These are phyloP conservation scores for Pseudogymnoascus sp. DNA, from an alignment of 2,329 filamentous ascomycete species.

Conservation along the genomic window DNA sequence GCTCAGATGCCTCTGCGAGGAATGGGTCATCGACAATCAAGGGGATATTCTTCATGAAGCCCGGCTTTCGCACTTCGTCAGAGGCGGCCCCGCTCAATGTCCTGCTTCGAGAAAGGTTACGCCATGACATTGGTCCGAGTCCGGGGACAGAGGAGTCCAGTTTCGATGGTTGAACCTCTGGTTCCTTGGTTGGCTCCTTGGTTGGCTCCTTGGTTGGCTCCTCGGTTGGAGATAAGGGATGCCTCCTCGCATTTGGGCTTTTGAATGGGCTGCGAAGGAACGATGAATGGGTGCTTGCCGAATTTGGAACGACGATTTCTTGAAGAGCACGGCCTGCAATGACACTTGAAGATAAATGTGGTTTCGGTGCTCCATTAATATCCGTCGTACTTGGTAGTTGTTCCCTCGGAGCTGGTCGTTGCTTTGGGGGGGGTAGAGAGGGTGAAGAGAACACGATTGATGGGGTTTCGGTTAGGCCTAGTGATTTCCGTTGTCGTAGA, in stretches of 20 bases:
- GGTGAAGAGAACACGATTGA: constrained; percentile 28
- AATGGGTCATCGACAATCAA: constrained; percentile 18
- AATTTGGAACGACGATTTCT: constrained; percentile 24
- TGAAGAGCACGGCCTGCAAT: constrained; percentile 27
- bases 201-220: neutral
- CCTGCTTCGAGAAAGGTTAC: neutral
- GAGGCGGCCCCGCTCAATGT: constrained; percentile 10
- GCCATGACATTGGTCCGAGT: neutral
- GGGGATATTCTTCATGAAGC: neutral
- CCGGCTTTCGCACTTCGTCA: neutral
- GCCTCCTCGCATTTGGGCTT: constrained; percentile 22
- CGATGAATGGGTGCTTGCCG: constrained; percentile 24
- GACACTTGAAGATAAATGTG: constrained; percentile 22
- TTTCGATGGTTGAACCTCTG: neutral
- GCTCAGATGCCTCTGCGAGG: constrained; percentile 10
- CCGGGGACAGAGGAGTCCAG: neutral
- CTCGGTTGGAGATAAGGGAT: constrained; percentile 12
- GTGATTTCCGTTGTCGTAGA: constrained; percentile 20
- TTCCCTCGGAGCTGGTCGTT: constrained; percentile 10
- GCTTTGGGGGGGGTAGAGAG: constrained; percentile 22
- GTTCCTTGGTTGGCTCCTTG: neutral
- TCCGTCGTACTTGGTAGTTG: constrained; percentile 12
- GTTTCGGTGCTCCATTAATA: constrained; percentile 14
- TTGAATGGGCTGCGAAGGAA: constrained; percentile 28
- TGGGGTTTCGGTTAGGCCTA: constrained; percentile 22